Evolutionary conservation across 2,329 filamentous ascomycete genomes (phyloP).

Genomic region (Curvularia sp.): DNA sequence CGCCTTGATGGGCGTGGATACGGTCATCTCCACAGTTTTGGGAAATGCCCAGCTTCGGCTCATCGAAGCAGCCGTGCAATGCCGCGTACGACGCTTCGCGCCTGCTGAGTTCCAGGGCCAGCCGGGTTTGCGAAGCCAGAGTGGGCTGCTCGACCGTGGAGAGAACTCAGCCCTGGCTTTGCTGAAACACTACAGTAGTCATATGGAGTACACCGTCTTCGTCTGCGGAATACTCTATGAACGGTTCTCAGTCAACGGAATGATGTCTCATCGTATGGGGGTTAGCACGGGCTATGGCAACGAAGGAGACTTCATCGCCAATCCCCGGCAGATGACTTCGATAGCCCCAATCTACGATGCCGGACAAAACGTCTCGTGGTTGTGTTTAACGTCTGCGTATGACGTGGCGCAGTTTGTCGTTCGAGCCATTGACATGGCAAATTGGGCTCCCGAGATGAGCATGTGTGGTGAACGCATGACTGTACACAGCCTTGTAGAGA

Average conservation of each 20-base stretch:
- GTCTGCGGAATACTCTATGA: slow-evolving; percentile 80
- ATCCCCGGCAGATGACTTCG: slow-evolving; percentile 65
- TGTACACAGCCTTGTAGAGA: slow-evolving; percentile 67
- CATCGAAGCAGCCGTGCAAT: slow-evolving; percentile 72
- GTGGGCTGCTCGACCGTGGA: slow-evolving; percentile 68
- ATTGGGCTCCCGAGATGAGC: slow-evolving; percentile 73
- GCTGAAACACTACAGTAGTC: slow-evolving; percentile 62
- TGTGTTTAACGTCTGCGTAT: slow-evolving; percentile 73
- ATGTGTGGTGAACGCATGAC: slow-evolving; percentile 72
- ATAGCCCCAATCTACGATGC: slow-evolving; percentile 66
- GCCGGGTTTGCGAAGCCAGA: slow-evolving; percentile 61
- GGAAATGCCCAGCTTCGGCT: slow-evolving; percentile 72
- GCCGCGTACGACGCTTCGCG: slow-evolving; percentile 72
- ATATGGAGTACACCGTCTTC: slow-evolving; percentile 74
- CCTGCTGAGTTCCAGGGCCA: slow-evolving; percentile 78
- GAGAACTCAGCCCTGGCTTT: slow-evolving; percentile 64
- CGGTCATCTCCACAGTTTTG: slow-evolving; percentile 76
- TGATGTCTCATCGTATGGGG: slow-evolving; percentile 67
- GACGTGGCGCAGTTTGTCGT: slow-evolving; percentile 76
- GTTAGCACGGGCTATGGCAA: slow-evolving; percentile 60
- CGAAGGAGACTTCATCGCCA: slow-evolving; percentile 71
- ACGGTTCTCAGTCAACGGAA: slow-evolving; percentile 72
- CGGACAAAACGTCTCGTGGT: slow-evolving; percentile 52
- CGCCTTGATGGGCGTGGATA: slow-evolving; percentile 73
- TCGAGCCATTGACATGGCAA: slow-evolving; percentile 69